These are phyloP conservation scores for Pycnococcus provasolii DNA, from an alignment of 139 green algal species.

Conservation along the genomic window DNA sequence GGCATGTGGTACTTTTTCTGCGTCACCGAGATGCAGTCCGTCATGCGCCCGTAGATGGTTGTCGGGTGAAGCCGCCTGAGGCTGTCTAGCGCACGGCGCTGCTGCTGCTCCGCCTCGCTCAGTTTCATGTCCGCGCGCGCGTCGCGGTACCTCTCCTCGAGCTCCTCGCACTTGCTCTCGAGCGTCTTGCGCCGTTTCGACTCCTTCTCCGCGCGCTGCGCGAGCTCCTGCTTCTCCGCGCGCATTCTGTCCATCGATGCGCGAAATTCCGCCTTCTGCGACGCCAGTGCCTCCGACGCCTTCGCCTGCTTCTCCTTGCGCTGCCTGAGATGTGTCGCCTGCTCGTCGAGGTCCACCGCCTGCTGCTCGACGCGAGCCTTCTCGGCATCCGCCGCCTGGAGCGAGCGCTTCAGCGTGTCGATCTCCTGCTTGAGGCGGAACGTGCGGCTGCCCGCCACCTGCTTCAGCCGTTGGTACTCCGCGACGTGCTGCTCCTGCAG, in stretches of 20 bases:
- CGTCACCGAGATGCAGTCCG: constrained; percentile 59
- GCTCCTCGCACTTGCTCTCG: constrained; percentile 42
- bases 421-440: constrained; percentile 35
- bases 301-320: constrained; percentile 36
- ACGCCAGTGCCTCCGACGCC: constrained; percentile 19
- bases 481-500: not conserved
- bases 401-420: constrained; percentile 15
- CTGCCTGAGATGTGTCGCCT: constrained; percentile 11
- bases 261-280: constrained; percentile 6
- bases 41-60: constrained; percentile 72
- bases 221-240: constrained; percentile 4
- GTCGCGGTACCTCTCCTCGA: constrained; percentile 54
- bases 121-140: constrained; percentile 53
- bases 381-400: constrained; percentile 41
- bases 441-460: constrained; percentile 32
- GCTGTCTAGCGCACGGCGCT: constrained; percentile 44
- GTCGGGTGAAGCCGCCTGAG: constrained; percentile 55
- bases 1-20: constrained; percentile 74
- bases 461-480: constrained; percentile 27
- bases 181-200: constrained; percentile 22
- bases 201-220: constrained; percentile 17
- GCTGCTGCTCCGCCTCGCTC: constrained; percentile 48
- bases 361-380: constrained; percentile 33
- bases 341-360: constrained; percentile 30
- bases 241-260: not conserved